phyloP scores from a whole-genome alignment of 1,284 basidiomycete genomes.

The Boletus subluridellus region DNA sequence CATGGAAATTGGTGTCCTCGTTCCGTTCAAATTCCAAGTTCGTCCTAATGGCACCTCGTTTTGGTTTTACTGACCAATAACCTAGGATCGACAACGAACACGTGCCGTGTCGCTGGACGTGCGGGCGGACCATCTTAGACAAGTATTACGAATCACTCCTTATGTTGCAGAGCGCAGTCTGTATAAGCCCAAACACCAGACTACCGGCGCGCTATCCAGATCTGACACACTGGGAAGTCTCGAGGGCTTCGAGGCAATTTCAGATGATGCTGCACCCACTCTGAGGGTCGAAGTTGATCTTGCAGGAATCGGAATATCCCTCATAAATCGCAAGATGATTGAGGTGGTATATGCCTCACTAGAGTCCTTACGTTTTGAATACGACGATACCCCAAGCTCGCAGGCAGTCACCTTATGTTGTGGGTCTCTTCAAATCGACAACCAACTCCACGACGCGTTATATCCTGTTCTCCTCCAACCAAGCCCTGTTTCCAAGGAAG shows the following conservation, averaged over 20 bases:
- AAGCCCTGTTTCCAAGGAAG: constrained; percentile 84
- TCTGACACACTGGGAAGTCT: constrained; percentile 69
- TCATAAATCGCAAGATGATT: constrained; percentile 84
- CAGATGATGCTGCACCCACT: constrained; percentile 69
- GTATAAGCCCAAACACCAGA: constrained; percentile 77
- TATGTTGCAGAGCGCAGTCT: constrained; percentile 86
- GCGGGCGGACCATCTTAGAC: constrained; percentile 84
- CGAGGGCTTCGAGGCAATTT: constrained; percentile 87
- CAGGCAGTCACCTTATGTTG: constrained; percentile 83
- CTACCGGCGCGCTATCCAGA: constrained; percentile 48
- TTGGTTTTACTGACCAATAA: constrained; percentile 6
- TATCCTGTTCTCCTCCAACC: constrained; percentile 97
- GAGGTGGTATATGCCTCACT: constrained; percentile 91
- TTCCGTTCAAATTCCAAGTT: constrained; percentile 86
- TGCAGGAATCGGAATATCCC: constrained; percentile 89
- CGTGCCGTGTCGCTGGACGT: constrained; percentile 87
- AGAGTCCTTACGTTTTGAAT: constrained; percentile 81
- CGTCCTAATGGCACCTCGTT: constrained; percentile 26
- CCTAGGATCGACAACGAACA: constrained; percentile 51
- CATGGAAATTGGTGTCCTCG: constrained; percentile 92
- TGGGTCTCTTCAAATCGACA: constrained; percentile 93
- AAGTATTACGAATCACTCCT: constrained; percentile 84
- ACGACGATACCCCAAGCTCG: constrained; percentile 77
- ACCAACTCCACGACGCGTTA: constrained; percentile 94
- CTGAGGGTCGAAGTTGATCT: constrained; percentile 76